phyloP scores from a whole-genome alignment of 2,329 filamentous ascomycete species.

The Byssochlamys sp. region DNA sequence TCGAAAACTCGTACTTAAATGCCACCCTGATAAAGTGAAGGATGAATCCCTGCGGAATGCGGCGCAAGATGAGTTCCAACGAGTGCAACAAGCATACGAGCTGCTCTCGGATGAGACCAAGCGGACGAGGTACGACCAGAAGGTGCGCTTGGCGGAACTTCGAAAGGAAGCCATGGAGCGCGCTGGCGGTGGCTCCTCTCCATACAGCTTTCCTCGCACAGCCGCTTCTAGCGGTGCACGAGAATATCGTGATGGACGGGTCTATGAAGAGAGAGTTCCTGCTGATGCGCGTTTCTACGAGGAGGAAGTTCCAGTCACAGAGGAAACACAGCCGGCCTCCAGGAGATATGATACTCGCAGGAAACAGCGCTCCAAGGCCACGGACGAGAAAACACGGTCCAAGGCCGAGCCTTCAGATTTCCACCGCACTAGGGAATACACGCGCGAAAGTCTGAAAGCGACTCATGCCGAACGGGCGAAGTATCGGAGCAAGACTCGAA shows the following conservation, averaged over 20 bases:
- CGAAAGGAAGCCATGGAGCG: constrained; percentile 47
- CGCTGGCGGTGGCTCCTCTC: constrained; percentile 16
- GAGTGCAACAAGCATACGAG: constrained; percentile 87
- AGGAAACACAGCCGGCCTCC: constrained; percentile 28
- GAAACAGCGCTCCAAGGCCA: constrained; percentile 22
- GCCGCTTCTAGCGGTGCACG: constrained; percentile 9
- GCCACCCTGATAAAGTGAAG: constrained; percentile 84
- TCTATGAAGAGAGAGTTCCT: constrained; percentile 37
- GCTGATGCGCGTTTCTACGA: constrained; percentile 26
- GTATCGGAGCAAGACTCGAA: constrained; percentile 34
- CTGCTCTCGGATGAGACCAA: constrained; percentile 68
- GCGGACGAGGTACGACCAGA: constrained; percentile 67
- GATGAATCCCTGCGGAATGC: constrained; percentile 64
- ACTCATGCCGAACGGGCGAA: constrained; percentile 28
- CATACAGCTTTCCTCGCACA: neutral
- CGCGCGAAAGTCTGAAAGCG: constrained; percentile 22
- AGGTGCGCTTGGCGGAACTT: constrained; percentile 57
- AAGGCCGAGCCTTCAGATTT: constrained; percentile 19
- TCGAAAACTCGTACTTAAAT: constrained; percentile 76
- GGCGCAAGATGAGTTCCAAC: constrained; percentile 82
- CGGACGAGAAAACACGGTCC: constrained; percentile 30
- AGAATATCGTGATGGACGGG: constrained; percentile 33
- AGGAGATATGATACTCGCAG: constrained; percentile 32
- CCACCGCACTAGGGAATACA: constrained; percentile 21
- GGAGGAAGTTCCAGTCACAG: constrained; percentile 27